Percentiles rank a stretch among this genome's conserved stretches.
Conservation (phyloP, 129 eudicot species). For the Flaveria brownii region DNA sequence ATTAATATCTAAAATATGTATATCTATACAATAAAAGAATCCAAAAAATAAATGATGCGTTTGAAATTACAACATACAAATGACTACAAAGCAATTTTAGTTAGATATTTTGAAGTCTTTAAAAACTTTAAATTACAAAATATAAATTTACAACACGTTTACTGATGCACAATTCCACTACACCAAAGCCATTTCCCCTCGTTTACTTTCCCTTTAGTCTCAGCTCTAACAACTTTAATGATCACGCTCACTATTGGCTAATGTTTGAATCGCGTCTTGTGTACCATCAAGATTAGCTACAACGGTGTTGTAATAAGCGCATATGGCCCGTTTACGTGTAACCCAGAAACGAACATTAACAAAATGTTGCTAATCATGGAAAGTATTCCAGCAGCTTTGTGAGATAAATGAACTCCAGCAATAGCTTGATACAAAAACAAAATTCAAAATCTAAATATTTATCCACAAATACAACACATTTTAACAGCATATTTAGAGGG, state of each 20-base stretch:
- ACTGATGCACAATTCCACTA: slow-evolving; percentile 21
- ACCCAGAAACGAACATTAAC: slow-evolving; percentile 20
- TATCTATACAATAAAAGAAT: too few species aligned
- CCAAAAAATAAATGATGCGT: too few species aligned
- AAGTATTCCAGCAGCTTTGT: too few species aligned
- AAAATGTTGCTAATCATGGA: too few species aligned
- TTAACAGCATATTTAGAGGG: too few species aligned
- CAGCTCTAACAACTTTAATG: slow-evolving; percentile 59
- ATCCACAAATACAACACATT: too few species aligned
- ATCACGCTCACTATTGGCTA: slow-evolving; percentile 90
- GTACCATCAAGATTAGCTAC: slow-evolving; percentile 91
- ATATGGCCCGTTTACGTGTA: slow-evolving; percentile 80
- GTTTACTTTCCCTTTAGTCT: slow-evolving; percentile 55
- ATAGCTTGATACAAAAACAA: too few species aligned
- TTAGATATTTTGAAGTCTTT: not conserved
- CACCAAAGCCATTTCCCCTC: slow-evolving; percentile 69
- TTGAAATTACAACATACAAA: slow-evolving; percentile 13
- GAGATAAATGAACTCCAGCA: too few species aligned
- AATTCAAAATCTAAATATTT: too few species aligned
- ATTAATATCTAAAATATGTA: too few species aligned
- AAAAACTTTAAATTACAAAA: slow-evolving; percentile 23
- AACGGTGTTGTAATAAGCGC: slow-evolving; percentile 78
- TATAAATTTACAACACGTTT: not conserved
- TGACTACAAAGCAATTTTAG: not conserved
- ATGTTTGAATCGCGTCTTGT: slow-evolving; percentile 62